These are phyloP conservation scores for Manihot esculenta DNA, from an alignment of 441 rosid species.

Conservation along the genomic window DNA sequence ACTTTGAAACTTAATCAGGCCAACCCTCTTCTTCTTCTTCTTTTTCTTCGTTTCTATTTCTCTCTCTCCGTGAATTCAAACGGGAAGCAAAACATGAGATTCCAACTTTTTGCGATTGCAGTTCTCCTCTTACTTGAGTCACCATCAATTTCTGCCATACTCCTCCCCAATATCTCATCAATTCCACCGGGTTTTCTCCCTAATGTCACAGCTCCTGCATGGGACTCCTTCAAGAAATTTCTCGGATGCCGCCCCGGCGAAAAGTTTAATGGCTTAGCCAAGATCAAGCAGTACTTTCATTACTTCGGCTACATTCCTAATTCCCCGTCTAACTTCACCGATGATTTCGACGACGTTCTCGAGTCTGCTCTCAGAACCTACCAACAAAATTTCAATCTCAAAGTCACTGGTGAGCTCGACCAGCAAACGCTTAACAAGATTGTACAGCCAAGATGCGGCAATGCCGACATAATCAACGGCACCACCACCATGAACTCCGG, in stretches of 20 bases:
- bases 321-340: constrained; percentile 39
- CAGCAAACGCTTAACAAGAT: constrained; percentile 45
- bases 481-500: constrained; percentile 63
- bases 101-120: constrained; percentile 11
- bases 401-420: constrained; percentile 67
- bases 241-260: constrained; percentile 65
- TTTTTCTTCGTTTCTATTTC: background rate
- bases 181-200: constrained; percentile 44
- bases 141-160: constrained; percentile 38
- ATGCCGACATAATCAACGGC: constrained; percentile 80
- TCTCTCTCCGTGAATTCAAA: background rate
- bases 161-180: constrained; percentile 53
- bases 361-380: constrained; percentile 55
- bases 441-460: constrained; percentile 67
- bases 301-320: constrained; percentile 67
- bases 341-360: constrained; percentile 51
- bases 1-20: background rate
- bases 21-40: background rate
- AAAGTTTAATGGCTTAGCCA: constrained; percentile 37
- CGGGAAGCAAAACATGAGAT: background rate
- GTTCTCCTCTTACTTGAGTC: constrained; percentile 22
- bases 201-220: constrained; percentile 39
- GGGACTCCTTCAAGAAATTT: constrained; percentile 57
- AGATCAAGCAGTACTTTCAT: constrained; percentile 61
- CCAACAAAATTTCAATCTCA: constrained; percentile 58